Base-by-base conservation (phyloP, 2,329 filamentous ascomycete genomes). In the Cytospora mali region DNA sequence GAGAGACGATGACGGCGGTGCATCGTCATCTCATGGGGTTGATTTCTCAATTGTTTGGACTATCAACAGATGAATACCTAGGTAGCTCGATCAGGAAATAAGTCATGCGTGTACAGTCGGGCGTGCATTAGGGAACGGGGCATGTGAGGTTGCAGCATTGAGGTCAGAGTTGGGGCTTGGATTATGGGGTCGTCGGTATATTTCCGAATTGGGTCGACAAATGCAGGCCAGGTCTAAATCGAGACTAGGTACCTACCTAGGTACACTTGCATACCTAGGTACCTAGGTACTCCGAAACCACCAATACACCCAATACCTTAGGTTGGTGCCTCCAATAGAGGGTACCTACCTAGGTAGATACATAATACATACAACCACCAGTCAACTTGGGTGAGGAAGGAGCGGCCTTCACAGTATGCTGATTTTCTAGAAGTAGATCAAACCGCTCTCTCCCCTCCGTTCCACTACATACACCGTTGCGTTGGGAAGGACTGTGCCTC, bases 11-110 rank as follows among this genome's bases (percentile, higher is more conserved):
- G 55, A 60, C 60, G 52, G 56, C 18, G 42, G 52, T 35, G 51
- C 54, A 35, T 65, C 63, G 60, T 65, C 61, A 62, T 62, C 14
- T 54, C 55, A 33, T 25, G 46, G 50, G 55, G 55, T 23, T 58
- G 55, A 21, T 31, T 48, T 28, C 35, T 25, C 33, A 16, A 33
- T 42, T 46, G 42, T 29, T 46, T 50, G 23, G 33, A 14, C 21
- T 21, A 49, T n/a, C 14, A 57, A 53, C 54, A 48, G 48, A 51
- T 33, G 59, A 39, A 28, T 52, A 21, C 7, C 42, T n/a, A n/a
- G n/a, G n/a, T n/a, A n/a, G n/a, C n/a, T 46, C n/a, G n/a, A 46
- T 46, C n/a, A 46, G n/a, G 39, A 42, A n/a, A 9, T 42, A 21
- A 42, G 18, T 9, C 39, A 42, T 21, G 39, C 39, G 21, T 10